Conservation (phyloP, 768 basidiomycete species). For the Amanita muscaria region DNA sequence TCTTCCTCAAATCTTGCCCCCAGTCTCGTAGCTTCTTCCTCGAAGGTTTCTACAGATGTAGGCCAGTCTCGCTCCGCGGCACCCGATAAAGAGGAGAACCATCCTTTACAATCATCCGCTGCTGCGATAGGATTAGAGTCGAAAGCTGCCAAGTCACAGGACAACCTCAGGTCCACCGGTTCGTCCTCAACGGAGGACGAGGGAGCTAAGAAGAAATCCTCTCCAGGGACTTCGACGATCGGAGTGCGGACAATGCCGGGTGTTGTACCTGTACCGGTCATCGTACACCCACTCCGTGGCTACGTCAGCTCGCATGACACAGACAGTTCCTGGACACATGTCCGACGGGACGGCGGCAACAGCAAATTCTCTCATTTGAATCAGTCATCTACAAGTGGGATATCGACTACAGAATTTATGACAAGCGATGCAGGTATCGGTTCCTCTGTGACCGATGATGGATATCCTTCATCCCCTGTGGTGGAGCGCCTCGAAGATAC, state of each 20-base stretch:
- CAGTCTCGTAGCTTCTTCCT: constrained; percentile 3
- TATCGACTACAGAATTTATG: constrained; percentile 27
- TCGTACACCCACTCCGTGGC: constrained; percentile 1
- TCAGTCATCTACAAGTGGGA: constrained; percentile 11
- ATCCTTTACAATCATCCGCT: background rate
- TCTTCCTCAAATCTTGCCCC: constrained; percentile 2
- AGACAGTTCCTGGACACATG: constrained; percentile 65
- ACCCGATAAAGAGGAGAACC: background rate
- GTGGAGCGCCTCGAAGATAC: constrained; percentile 21
- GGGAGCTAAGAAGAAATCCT: too few species aligned
- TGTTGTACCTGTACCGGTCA: constrained; percentile 1
- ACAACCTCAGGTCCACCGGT: too few species aligned
- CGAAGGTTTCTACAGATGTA: constrained; percentile 7
- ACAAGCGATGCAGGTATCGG: constrained; percentile 45
- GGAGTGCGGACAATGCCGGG: constrained; percentile 9
- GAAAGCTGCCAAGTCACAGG: constrained; percentile 9
- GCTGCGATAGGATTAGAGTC: constrained; percentile 5
- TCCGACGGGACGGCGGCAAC: constrained; percentile 36
- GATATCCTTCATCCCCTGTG: constrained; percentile 27
- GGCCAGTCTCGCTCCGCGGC: constrained; percentile 5
- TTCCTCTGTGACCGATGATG: constrained; percentile 29
- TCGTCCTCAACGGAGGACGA: constrained; percentile 8
- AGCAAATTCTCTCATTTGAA: constrained; percentile 8
- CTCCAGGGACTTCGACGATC: constrained; percentile 4
- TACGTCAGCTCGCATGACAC: constrained; percentile 33